Evolutionary conservation across 768 basidiomycete genomes (phyloP).

Genomic region (Cubamyces sp.): DNA sequence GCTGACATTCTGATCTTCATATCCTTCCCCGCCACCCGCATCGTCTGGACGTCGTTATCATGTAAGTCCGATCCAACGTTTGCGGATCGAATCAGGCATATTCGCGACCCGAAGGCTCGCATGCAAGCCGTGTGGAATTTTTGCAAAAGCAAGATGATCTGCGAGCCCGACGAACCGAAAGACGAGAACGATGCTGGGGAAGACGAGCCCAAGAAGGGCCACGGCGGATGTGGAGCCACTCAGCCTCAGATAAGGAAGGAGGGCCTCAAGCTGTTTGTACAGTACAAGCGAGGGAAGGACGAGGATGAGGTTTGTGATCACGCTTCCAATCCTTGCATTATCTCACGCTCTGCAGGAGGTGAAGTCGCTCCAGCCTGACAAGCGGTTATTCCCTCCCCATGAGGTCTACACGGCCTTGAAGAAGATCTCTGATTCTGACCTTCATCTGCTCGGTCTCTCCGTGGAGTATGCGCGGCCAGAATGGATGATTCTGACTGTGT

Average conservation of each 20-base stretch:
- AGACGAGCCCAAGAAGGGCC: constrained; percentile 84
- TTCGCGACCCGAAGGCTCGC: constrained; percentile 83
- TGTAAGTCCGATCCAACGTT: constrained; percentile 83
- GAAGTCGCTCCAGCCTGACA: constrained; percentile 82
- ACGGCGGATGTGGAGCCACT: constrained; percentile 94
- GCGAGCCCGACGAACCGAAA: constrained; percentile 87
- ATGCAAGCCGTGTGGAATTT: constrained; percentile 86
- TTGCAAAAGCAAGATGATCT: constrained; percentile 87
- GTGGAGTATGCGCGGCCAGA: constrained; percentile 97
- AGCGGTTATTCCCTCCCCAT: constrained; percentile 77
- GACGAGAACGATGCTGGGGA: constrained; percentile 79
- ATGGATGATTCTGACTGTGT: constrained; percentile 99
- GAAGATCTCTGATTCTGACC: constrained; percentile 91
- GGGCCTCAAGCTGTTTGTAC: constrained; percentile 90
- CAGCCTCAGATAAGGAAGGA: constrained; percentile 94
- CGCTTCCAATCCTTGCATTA: constrained; percentile 3
- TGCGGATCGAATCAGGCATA: constrained; percentile 84
- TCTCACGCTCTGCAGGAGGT: constrained; percentile 56
- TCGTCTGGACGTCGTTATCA: constrained; percentile 21
- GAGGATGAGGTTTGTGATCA: constrained; percentile 83
- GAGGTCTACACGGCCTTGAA: constrained; percentile 95
- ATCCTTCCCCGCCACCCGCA: constrained; percentile 33
- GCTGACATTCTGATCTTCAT: constrained; percentile 72
- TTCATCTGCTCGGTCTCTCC: constrained; percentile 87
- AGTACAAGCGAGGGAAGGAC: constrained; percentile 94